Conservation (phyloP, 805 yeast species). For the Helenozyma baotianmanensis region DNA sequence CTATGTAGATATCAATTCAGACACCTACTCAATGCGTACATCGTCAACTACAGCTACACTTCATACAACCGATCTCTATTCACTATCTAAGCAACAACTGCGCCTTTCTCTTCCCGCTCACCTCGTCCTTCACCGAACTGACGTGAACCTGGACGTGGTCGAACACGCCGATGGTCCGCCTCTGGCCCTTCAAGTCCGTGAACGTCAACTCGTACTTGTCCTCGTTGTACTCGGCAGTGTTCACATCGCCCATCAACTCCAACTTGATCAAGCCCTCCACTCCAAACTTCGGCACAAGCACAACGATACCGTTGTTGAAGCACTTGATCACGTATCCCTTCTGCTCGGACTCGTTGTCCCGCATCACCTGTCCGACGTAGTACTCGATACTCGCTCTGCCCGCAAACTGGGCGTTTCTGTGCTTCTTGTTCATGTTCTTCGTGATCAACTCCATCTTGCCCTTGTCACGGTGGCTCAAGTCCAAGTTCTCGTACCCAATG, state of each 20-base stretch:
- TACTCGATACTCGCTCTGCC: slow-evolving; percentile 98
- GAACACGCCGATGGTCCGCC: slow-evolving; percentile 62
- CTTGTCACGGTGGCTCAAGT: slow-evolving; percentile 80
- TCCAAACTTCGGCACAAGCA: slow-evolving; percentile 92
- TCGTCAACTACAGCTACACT: background rate
- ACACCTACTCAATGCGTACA: no score
- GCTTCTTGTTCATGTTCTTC: slow-evolving; percentile 86
- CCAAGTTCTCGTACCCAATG: slow-evolving; percentile 84
- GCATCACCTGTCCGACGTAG: slow-evolving; percentile 97
- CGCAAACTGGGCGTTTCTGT: slow-evolving; percentile 97
- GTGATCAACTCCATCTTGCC: slow-evolving; percentile 84
- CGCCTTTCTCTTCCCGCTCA: slow-evolving; percentile 90
- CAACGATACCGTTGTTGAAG: slow-evolving; percentile 91
- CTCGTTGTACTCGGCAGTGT: slow-evolving; percentile 68
- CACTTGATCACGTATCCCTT: slow-evolving; percentile 91
- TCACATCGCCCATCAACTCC: slow-evolving; percentile 65
- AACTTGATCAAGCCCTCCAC: slow-evolving; percentile 88
- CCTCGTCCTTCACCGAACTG: slow-evolving; percentile 74
- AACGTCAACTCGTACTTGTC: slow-evolving; percentile 68
- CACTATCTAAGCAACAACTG: slow-evolving; percentile 55
- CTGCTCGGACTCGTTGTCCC: slow-evolving; percentile 70
- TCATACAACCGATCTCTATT: background rate
- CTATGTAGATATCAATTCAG: no score
- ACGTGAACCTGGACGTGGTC: slow-evolving; percentile 84
- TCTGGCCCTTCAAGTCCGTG: slow-evolving; percentile 38